A percentile compares a stretch with the other conserved stretches of the same genome.
Conservation (phyloP, 768 basidiomycete genomes). For the Coprinopsis cinerea region DNA sequence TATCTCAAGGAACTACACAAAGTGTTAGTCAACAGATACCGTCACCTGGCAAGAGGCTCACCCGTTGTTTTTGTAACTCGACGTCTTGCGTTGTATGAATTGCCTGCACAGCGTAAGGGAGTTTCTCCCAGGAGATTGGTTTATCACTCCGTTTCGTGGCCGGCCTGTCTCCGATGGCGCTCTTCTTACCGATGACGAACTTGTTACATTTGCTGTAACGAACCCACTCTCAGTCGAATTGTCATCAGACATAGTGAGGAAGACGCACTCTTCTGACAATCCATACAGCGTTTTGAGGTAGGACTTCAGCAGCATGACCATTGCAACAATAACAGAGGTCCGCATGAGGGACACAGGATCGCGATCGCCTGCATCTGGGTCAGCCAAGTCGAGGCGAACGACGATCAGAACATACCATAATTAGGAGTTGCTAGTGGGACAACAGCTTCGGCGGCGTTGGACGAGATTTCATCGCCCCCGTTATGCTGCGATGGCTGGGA, state of each 20-base stretch:
- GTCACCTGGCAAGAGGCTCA: constrained; percentile 29
- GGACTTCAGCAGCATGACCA: constrained; percentile 83
- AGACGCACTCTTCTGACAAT: constrained; percentile 83
- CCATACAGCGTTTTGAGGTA: constrained; percentile 81
- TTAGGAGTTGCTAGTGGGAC: no score
- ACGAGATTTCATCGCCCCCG: background rate
- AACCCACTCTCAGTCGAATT: background rate
- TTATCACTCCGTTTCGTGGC: constrained; percentile 56
- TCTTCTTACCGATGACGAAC: constrained; percentile 86
- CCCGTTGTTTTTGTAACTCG: constrained; percentile 54
- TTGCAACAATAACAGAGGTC: constrained; percentile 71
- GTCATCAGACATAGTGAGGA: background rate
- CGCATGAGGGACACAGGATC: constrained; percentile 39
- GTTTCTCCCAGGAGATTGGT: constrained; percentile 65
- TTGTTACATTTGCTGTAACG: constrained; percentile 79
- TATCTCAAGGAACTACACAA: constrained; percentile 59
- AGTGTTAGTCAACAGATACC: background rate
- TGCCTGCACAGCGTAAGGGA: constrained; percentile 59
- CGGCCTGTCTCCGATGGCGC: constrained; percentile 78
- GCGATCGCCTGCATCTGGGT: constrained; percentile 2
- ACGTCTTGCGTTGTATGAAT: constrained; percentile 61
- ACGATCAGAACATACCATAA: background rate
- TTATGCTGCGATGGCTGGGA: constrained; percentile 18
- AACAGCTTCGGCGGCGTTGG: no score
- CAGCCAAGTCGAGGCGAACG: background rate